phyloP scores from a whole-genome alignment of 2,329 filamentous ascomycete species.

The Scedosporium minutisporum region DNA sequence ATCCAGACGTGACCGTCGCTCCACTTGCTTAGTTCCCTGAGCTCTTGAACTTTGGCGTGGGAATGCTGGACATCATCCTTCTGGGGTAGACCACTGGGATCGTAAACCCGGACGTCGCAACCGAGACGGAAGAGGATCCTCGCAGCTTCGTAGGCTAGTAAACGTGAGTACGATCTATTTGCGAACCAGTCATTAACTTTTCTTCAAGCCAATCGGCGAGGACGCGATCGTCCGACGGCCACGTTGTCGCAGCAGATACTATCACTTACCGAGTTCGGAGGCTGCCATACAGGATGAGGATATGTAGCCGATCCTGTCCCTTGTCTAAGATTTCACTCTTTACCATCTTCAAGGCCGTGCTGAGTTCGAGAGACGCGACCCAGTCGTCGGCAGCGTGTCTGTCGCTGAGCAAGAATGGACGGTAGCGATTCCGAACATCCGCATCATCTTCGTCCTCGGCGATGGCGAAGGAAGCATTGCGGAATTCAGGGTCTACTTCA shows the following conservation, averaged over 20 bases:
- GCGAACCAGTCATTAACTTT: neutral
- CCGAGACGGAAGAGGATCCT: slow-evolving; percentile 55
- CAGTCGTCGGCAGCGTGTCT: slow-evolving; percentile 36
- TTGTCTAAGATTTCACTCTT: slow-evolving; percentile 29
- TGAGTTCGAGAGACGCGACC: slow-evolving; percentile 46
- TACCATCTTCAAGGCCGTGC: slow-evolving; percentile 39
- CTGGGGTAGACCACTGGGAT: slow-evolving; percentile 49
- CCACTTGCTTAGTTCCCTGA: slow-evolving; percentile 51
- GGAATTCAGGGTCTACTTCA: slow-evolving; percentile 15
- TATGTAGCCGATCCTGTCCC: slow-evolving; percentile 30
- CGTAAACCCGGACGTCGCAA: slow-evolving; percentile 55
- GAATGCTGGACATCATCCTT: slow-evolving; percentile 50
- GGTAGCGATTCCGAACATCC: slow-evolving; percentile 35
- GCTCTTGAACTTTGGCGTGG: slow-evolving; percentile 53
- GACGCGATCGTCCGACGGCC: too few species aligned
- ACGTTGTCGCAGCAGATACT: too few species aligned
- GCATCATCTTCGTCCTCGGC: slow-evolving; percentile 34
- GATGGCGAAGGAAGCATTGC: slow-evolving; percentile 30
- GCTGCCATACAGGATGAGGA: slow-evolving; percentile 54
- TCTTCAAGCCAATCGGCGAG: too few species aligned
- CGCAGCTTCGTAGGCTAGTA: slow-evolving; percentile 49
- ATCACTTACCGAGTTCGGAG: slow-evolving; percentile 29
- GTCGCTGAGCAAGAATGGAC: slow-evolving; percentile 43
- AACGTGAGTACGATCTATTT: slow-evolving; percentile 44
- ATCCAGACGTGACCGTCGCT: slow-evolving; percentile 59